Base-by-base conservation (phyloP, 805 yeast genomes). In the Groenewaldozyma tartarivorans region DNA sequence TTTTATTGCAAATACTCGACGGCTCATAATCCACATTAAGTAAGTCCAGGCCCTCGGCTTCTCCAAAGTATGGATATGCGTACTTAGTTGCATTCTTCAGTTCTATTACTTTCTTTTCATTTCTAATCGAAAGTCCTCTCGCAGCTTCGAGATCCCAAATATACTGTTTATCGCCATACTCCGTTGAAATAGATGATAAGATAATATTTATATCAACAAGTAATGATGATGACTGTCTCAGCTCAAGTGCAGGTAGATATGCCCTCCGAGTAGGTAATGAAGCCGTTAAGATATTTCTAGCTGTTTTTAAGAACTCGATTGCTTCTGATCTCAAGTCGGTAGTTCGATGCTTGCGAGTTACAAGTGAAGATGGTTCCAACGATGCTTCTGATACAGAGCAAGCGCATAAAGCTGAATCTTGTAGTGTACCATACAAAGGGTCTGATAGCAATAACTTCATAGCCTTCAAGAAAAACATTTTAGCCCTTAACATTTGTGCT, bases 401-500 rank as follows among this genome's bases (percentile, higher is more conserved):
- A 6, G 69, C 53, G 0, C 73, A 65, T 40, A 72, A 53, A 0
- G 72, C 74, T 0, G 78, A 70, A 29, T 74, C 79, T 37, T 63
- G 69, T 33, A 74, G 47, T 4, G 68, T 65, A 3, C 72, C 67
- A 35, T 69, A 64, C 24, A 70, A 65, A 0, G 81, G 78, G 50
- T 75, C 77, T 15, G 47, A 46, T 20, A 36, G 36, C 18, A 58
- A 46, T n/a, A 45, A 9, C 13, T 39, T 15, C 20, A 30, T 35
- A 3, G 59, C 59, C 15, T 33, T 29, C 5, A 43, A 30, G 39
- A 45, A 52, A 4, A 24, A 24, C 13, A 24, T 9, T 24, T 24
- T 24, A 9, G 29, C 29, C 13, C 29, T 24, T 24, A 24, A 7
- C n/a, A n/a, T n/a, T n/a, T n/a, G n/a, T n/a, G n/a, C n/a, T n/a